phyloP scores from a whole-genome alignment of 1,139 yeast species.

The Taphrina sp. region DNA sequence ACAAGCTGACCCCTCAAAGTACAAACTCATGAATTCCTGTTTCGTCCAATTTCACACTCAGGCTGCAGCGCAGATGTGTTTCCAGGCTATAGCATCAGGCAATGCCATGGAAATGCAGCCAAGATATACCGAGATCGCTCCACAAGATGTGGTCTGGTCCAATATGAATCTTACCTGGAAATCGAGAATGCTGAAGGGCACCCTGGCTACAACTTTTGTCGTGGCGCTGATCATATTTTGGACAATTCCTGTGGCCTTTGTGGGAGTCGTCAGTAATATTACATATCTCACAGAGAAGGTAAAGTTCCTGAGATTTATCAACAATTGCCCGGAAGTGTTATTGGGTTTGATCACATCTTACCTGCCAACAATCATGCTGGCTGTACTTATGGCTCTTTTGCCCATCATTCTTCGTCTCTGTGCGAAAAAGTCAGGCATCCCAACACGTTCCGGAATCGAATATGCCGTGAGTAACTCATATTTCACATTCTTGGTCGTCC shows the following conservation, averaged over 20 bases:
- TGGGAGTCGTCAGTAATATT: constrained; percentile 72
- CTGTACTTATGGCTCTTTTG: constrained; percentile 77
- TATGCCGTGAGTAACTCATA: constrained; percentile 79
- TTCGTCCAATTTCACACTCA: constrained; percentile 85
- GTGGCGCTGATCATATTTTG: constrained; percentile 68
- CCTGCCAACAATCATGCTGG: constrained; percentile 77
- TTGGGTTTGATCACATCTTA: constrained; percentile 83
- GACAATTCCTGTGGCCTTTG: constrained; percentile 94
- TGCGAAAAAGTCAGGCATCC: constrained; percentile 58
- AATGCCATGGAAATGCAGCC: constrained; percentile 63
- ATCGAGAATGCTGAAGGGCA: constrained; percentile 62
- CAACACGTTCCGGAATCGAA: constrained; percentile 71
- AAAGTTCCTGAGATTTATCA: constrained; percentile 67
- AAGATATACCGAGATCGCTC: constrained; percentile 66
- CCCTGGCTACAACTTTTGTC: constrained; percentile 57
- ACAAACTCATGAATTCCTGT: constrained; percentile 57
- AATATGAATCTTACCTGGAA: constrained; percentile 83
- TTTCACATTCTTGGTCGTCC: constrained; percentile 85
- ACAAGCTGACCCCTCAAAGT: constrained; percentile 53
- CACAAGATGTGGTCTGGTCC: constrained; percentile 81
- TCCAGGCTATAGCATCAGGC: constrained; percentile 68
- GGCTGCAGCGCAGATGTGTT: constrained; percentile 85
- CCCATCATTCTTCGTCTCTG: constrained; percentile 74
- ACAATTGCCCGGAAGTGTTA: constrained; percentile 62
- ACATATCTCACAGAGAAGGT: constrained; percentile 65